These are phyloP conservation scores for Suhomyces sp. DNA, from an alignment of 805 yeast genomes.

Conservation along the genomic window DNA sequence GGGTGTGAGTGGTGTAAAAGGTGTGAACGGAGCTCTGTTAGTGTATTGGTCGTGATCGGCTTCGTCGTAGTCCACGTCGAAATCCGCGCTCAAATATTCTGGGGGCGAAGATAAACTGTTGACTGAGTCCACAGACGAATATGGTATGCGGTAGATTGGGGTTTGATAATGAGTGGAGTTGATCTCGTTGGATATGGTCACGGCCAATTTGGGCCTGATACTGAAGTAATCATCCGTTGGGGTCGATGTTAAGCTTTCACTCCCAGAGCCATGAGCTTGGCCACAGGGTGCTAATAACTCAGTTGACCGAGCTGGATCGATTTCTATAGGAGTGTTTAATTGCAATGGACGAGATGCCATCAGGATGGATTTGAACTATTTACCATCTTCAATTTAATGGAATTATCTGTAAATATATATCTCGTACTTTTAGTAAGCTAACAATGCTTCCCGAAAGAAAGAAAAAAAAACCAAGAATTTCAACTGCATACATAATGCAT, in stretches of 20 bases:
- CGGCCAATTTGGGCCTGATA: slow-evolving; percentile 10
- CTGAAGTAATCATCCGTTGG: slow-evolving; percentile 12
- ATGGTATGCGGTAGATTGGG: background rate
- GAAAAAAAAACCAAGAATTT: background rate
- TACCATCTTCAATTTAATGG: background rate
- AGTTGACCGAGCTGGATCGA: background rate
- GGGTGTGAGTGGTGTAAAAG: slow-evolving; percentile 10
- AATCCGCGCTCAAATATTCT: slow-evolving; percentile 2
- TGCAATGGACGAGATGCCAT: slow-evolving; percentile 4
- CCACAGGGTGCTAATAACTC: background rate
- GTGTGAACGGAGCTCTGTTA: slow-evolving; percentile 2
- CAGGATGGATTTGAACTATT: background rate
- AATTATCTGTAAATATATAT: background rate
- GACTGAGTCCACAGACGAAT: background rate
- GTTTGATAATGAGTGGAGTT: slow-evolving; percentile 1
- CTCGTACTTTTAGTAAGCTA: background rate
- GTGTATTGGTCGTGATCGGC: slow-evolving; percentile 1
- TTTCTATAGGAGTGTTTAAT: slow-evolving; percentile 2
- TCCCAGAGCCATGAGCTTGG: slow-evolving; percentile 1
- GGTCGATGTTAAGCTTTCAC: slow-evolving; percentile 4
- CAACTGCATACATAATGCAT: background rate
- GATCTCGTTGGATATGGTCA: slow-evolving; percentile 5
- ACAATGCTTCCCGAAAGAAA: background rate
- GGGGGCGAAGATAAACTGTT: slow-evolving; percentile 5
- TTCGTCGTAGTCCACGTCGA: slow-evolving; percentile 3